phyloP scores from a whole-genome alignment of 2,329 filamentous ascomycete species.

The Epicoccum nigrum region DNA sequence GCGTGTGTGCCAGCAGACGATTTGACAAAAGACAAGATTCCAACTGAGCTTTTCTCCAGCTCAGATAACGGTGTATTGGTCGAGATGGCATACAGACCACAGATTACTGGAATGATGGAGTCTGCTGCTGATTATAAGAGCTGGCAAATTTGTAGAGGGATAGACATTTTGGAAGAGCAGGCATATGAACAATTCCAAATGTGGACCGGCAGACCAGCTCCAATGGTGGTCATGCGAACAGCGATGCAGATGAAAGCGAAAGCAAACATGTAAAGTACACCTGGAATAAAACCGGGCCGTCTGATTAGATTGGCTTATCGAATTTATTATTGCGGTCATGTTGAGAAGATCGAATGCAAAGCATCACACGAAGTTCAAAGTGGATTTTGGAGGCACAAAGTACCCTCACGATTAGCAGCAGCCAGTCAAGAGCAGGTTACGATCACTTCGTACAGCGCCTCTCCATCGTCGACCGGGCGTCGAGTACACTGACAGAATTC shows the following conservation, averaged over 20 bases:
- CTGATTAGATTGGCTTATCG: too few relatives aligned
- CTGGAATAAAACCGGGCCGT: too few relatives aligned
- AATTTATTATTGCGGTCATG: too few relatives aligned
- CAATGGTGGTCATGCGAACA: not conserved
- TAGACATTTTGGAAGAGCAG: constrained; percentile 5
- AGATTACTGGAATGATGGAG: constrained; percentile 7
- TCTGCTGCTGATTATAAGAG: not conserved
- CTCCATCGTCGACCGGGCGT: too few relatives aligned
- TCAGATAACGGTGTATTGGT: constrained; percentile 1
- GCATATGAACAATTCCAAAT: constrained; percentile 5
- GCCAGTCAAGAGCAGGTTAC: too few relatives aligned
- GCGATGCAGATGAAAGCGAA: not conserved
- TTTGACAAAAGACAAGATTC: not conserved
- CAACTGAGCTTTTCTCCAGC: not conserved
- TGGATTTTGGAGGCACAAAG: too few relatives aligned
- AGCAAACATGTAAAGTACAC: not conserved
- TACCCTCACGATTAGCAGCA: too few relatives aligned
- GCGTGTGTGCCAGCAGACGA: constrained; percentile 2
- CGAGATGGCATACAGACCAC: constrained; percentile 10
- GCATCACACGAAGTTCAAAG: too few relatives aligned
- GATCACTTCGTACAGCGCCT: too few relatives aligned
- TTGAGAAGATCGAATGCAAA: too few relatives aligned
- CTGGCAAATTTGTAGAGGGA: constrained; percentile 3
- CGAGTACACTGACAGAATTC: too few relatives aligned
- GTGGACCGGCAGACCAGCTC: constrained; percentile 1